Conservation (phyloP, 768 basidiomycete genomes). For the Naganishia vaughanmartiniae region DNA sequence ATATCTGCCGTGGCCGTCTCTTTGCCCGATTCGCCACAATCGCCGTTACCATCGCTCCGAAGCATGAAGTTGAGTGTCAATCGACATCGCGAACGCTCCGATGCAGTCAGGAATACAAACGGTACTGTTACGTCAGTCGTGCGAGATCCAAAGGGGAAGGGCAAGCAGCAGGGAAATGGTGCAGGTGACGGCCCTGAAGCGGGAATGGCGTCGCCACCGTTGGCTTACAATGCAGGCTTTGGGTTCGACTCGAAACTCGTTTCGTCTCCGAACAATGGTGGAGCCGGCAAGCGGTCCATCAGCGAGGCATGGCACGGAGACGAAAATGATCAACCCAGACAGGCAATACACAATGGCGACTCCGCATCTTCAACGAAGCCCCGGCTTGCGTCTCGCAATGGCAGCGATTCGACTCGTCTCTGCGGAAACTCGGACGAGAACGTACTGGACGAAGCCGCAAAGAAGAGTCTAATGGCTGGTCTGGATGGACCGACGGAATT, state of each 20-base stretch:
- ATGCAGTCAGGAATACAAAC: conserved; percentile 14
- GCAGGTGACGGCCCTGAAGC: conserved; percentile 13
- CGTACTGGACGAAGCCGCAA: conserved; percentile 22
- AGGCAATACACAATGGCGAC: neutral
- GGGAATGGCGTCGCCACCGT: conserved; percentile 16
- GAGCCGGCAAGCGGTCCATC: conserved; percentile 4
- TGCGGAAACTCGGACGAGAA: conserved; percentile 2
- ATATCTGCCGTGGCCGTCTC: conserved; percentile 70
- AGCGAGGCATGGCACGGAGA: conserved; percentile 11
- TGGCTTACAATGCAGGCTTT: conserved; percentile 16
- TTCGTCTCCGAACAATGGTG: neutral
- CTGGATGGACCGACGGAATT: conserved; percentile 25
- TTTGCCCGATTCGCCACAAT: conserved; percentile 31
- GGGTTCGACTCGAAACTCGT: neutral
- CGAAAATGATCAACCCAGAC: conserved; percentile 7
- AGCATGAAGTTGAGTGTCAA: conserved; percentile 23
- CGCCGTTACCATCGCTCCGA: conserved; percentile 9
- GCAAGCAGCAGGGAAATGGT: conserved; percentile 19
- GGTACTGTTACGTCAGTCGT: conserved; percentile 12
- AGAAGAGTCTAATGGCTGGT: conserved; percentile 30
- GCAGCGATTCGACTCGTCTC: neutral
- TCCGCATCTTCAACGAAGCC: neutral
- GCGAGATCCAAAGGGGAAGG: conserved; percentile 8
- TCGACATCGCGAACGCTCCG: conserved; percentile 3
- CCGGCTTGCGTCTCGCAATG: neutral